A percentile compares a stretch with the other conserved stretches of the same genome.
Conservation (phyloP, 2,329 filamentous ascomycete species). For the Parasarocladium wereldwijsianum region DNA sequence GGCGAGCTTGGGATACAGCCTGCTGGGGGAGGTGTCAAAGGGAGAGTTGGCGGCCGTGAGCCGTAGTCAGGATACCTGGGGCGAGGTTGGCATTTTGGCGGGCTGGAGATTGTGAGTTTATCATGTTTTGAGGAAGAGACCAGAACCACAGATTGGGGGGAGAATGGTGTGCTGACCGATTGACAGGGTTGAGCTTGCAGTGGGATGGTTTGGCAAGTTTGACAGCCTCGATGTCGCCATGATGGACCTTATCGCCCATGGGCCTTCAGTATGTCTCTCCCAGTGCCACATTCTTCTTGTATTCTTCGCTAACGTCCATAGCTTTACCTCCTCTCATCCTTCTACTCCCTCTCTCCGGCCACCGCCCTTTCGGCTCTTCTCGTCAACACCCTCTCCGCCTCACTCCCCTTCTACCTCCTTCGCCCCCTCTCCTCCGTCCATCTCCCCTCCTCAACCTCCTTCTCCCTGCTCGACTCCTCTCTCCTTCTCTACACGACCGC, state of each 20-base stretch:
- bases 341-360: slow-evolving; percentile 54
- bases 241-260: slow-evolving; percentile 55
- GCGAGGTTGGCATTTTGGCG: slow-evolving; percentile 40
- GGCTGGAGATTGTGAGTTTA: slow-evolving; percentile 40
- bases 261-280: slow-evolving; percentile 45
- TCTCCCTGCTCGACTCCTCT: slow-evolving; percentile 46
- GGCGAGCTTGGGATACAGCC: slow-evolving; percentile 48
- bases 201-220: slow-evolving; percentile 61
- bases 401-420: slow-evolving; percentile 61
- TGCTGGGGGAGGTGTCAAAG: slow-evolving; percentile 42
- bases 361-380: slow-evolving; percentile 46
- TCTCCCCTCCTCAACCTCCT: slow-evolving; percentile 16
- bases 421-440: slow-evolving; percentile 54
- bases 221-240: slow-evolving; percentile 58
- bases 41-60: slow-evolving; percentile 55
- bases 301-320: slow-evolving; percentile 12
- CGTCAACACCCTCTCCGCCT: slow-evolving; percentile 55
- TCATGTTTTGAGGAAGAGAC: not conserved
- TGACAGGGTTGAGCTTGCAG: slow-evolving; percentile 50
- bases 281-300: not conserved
- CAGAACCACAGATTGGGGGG: not conserved
- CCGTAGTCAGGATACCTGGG: slow-evolving; percentile 45
- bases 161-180: slow-evolving; percentile 3
- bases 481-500: slow-evolving; percentile 51
- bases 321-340: slow-evolving; percentile 62